Percentiles rank a stretch among this genome's conserved stretches.
These are phyloP conservation scores for Tagetes erecta DNA, from an alignment of 129 eudicot genomes.

Conservation along the genomic window DNA sequence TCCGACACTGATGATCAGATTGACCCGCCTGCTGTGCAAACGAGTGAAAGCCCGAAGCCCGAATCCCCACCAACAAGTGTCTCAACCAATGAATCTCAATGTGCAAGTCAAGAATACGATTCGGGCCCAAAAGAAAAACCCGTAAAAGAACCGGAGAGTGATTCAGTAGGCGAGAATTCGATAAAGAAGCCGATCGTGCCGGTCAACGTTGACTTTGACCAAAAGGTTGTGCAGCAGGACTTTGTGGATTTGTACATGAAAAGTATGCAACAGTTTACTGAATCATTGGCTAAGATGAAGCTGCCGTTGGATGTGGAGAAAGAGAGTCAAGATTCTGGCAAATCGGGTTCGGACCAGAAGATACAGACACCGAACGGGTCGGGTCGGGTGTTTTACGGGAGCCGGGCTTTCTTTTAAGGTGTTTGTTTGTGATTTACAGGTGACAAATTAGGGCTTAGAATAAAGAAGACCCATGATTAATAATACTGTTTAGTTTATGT, in stretches of 20 bases:
- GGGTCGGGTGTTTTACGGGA: slow-evolving; percentile 96
- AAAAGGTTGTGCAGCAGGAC: slow-evolving; percentile 87
- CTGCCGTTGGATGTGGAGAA: slow-evolving; percentile 80
- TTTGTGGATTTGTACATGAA: slow-evolving; percentile 97
- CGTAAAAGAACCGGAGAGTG: slow-evolving; percentile 47
- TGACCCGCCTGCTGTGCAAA: slow-evolving; percentile 28
- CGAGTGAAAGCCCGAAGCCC: slow-evolving; percentile 31
- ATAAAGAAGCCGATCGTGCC: slow-evolving; percentile 49
- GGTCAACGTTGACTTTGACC: slow-evolving; percentile 58
- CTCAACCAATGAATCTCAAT: slow-evolving; percentile 55
- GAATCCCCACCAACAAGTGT: slow-evolving; percentile 67
- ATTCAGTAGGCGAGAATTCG: slow-evolving; percentile 26
- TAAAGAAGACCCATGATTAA: slow-evolving; percentile 22
- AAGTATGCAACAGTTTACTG: slow-evolving; percentile 98
- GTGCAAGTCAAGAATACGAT: slow-evolving; percentile 43
- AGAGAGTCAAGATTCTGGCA: slow-evolving; percentile 64
- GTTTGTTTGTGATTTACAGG: slow-evolving; percentile 15
- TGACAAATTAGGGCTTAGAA: slow-evolving; percentile 33
- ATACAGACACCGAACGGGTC: slow-evolving; percentile 57
- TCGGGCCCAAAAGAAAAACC: slow-evolving; percentile 50
- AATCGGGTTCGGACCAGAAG: slow-evolving; percentile 73
- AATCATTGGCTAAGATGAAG: slow-evolving; percentile 96
- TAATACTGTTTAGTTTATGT: slow-evolving; percentile 30
- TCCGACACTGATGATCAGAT: slow-evolving; percentile 60
- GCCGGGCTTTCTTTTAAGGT: slow-evolving; percentile 91